Percentiles rank a stretch among this genome's conserved stretches.
phyloP scores from a whole-genome alignment of 2,329 filamentous ascomycete genomes.

The Aspergillus proliferans region DNA sequence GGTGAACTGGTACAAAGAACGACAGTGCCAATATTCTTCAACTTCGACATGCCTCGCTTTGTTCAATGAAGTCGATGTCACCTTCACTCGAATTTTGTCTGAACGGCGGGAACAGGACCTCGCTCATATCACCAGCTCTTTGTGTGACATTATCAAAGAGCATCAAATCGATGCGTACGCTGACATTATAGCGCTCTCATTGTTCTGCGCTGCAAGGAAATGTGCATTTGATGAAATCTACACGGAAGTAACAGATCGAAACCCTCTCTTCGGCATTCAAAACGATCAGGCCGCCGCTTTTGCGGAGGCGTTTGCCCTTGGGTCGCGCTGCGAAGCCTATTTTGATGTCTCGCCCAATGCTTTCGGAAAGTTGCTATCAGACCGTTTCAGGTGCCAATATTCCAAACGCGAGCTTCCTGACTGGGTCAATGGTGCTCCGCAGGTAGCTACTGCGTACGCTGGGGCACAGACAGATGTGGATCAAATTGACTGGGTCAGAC shows the following conservation, averaged over 20 bases:
- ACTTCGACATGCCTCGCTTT: constrained; percentile 26
- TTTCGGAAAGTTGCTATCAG: constrained; percentile 40
- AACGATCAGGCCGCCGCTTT: constrained; percentile 60
- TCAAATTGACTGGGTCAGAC: constrained; percentile 38
- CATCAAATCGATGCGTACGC: constrained; percentile 40
- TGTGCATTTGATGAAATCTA: constrained; percentile 58
- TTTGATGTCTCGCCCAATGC: constrained; percentile 51
- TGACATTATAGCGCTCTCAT: constrained; percentile 52
- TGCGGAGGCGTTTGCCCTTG: constrained; percentile 57
- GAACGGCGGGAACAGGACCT: constrained; percentile 29
- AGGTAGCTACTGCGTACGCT: constrained; percentile 48
- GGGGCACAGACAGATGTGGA: constrained; percentile 50
- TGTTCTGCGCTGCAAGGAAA: constrained; percentile 54
- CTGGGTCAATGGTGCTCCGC: constrained; percentile 45
- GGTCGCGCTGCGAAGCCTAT: constrained; percentile 58
- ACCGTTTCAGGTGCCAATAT: constrained; percentile 40
- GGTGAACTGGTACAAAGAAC: constrained; percentile 38
- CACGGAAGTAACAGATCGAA: constrained; percentile 56
- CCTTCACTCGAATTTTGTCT: constrained; percentile 23
- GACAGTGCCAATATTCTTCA: constrained; percentile 33
- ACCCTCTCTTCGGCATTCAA: constrained; percentile 56
- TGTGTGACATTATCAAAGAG: constrained; percentile 28
- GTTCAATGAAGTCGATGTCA: constrained; percentile 32
- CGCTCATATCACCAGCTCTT: constrained; percentile 30
- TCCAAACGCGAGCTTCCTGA: constrained; percentile 44